Evolutionary conservation across 371 early-diverging fungal genomes (phyloP).

Genomic region (Mortierella sp.): DNA sequence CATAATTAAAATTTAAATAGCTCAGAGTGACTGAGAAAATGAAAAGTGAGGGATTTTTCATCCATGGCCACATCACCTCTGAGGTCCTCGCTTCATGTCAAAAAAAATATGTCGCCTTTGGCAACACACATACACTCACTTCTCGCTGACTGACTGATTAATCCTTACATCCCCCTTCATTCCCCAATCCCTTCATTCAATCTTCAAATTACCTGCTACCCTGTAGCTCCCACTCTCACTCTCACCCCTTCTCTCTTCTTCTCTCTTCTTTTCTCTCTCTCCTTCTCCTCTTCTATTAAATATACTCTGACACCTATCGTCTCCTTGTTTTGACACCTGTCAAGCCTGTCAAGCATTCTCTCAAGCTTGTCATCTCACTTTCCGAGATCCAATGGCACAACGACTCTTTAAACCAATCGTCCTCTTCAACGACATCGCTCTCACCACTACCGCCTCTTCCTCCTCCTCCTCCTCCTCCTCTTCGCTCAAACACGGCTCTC

Average conservation of each 20-base stretch:
- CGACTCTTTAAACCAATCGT: slow-evolving; percentile 14
- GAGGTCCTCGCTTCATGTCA: slow-evolving; percentile 11
- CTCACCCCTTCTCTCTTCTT: background rate
- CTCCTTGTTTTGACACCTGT: slow-evolving; percentile 8
- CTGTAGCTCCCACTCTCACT: no score
- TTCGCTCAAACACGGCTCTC: background rate
- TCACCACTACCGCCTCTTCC: background rate
- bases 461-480: no score
- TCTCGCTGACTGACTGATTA: no score
- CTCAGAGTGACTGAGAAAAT: no score
- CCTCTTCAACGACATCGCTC: slow-evolving; percentile 22
- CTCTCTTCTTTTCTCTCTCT: background rate
- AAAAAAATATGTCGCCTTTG: slow-evolving; percentile 5
- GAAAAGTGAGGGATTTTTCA: slow-evolving; percentile 24
- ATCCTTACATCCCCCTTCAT: background rate
- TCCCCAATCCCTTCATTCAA: background rate
- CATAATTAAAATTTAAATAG: no score
- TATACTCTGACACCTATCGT: no score
- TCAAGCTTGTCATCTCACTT: slow-evolving; percentile 3
- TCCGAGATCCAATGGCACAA: slow-evolving; percentile 6
- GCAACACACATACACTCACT: no score
- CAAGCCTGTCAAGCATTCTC: slow-evolving; percentile 8
- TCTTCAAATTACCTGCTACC: background rate
- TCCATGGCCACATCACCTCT: slow-evolving; percentile 14
- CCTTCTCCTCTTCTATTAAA: slow-evolving; percentile 6